phyloP scores from a whole-genome alignment of 2,329 filamentous ascomycete species.

The Aspergillus sp. region DNA sequence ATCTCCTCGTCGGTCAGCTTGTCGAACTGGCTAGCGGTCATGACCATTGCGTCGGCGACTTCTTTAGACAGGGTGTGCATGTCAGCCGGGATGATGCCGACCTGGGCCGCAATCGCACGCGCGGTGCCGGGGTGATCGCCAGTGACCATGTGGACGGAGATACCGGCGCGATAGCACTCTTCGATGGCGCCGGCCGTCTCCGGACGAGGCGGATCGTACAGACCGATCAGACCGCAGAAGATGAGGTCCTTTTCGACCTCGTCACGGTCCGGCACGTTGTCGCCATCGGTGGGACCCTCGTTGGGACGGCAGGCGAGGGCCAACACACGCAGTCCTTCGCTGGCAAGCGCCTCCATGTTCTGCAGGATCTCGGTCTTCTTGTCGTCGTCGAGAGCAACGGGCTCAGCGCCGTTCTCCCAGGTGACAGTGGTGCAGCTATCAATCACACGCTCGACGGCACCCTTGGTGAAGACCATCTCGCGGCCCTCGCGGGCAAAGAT shows the following conservation, averaged over 20 bases:
- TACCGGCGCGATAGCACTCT: constrained; percentile 70
- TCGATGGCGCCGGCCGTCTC: constrained; percentile 73
- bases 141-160: constrained; percentile 80
- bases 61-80: constrained; percentile 59
- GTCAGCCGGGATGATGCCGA: constrained; percentile 71
- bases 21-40: constrained; percentile 77
- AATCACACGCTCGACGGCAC: constrained; percentile 67
- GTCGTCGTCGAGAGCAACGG: constrained; percentile 51
- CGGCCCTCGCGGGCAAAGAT: constrained; percentile 50
- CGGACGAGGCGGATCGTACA: constrained; percentile 81
- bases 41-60: constrained; percentile 68
- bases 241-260: constrained; percentile 66
- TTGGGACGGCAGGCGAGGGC: constrained; percentile 56
- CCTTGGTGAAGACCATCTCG: constrained; percentile 42
- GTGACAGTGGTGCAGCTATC: constrained; percentile 58
- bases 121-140: constrained; percentile 80
- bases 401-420: constrained; percentile 37
- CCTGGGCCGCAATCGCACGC: constrained; percentile 73
- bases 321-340: constrained; percentile 67
- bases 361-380: constrained; percentile 58
- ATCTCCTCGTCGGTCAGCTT: constrained; percentile 72
- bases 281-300: constrained; percentile 7
- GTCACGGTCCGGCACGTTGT: constrained; percentile 46
- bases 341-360: constrained; percentile 68
- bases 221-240: constrained; percentile 78